Evolutionary conservation across 306 rosid genomes (phyloP).

Genomic region (Fragaria ananassa): DNA sequence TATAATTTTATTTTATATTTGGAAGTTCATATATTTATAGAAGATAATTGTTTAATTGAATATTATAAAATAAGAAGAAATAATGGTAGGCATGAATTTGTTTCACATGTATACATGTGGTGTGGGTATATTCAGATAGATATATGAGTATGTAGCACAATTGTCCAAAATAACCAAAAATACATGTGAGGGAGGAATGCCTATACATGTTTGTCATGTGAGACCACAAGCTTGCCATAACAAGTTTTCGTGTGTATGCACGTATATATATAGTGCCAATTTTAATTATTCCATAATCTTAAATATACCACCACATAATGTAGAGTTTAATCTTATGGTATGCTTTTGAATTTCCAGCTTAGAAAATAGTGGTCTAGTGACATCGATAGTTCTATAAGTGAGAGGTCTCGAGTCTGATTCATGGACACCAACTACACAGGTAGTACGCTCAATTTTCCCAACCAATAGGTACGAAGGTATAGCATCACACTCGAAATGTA

Average conservation of each 20-base stretch:
- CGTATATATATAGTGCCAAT: neutral
- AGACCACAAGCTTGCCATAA: neutral
- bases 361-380: neutral
- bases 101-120: slow-evolving; percentile 42
- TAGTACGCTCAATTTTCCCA: neutral
- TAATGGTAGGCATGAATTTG: slow-evolving; percentile 15
- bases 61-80: neutral
- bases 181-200: slow-evolving; percentile 39
- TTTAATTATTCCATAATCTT: neutral
- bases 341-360: neutral
- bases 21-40: too few relatives aligned
- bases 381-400: neutral
- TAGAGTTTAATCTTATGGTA: neutral
- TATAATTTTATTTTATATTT: neutral
- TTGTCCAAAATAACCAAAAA: slow-evolving; percentile 32
- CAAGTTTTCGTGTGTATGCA: neutral
- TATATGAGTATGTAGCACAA: slow-evolving; percentile 15
- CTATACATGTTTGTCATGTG: slow-evolving; percentile 5
- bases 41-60: neutral
- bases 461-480: neutral
- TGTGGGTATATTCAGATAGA: slow-evolving; percentile 24
- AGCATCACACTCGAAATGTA: neutral
- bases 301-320: neutral
- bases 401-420: neutral
- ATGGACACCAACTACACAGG: neutral